phyloP scores from a whole-genome alignment of 23 red algal species.

The Pyropia haitanensis region DNA sequence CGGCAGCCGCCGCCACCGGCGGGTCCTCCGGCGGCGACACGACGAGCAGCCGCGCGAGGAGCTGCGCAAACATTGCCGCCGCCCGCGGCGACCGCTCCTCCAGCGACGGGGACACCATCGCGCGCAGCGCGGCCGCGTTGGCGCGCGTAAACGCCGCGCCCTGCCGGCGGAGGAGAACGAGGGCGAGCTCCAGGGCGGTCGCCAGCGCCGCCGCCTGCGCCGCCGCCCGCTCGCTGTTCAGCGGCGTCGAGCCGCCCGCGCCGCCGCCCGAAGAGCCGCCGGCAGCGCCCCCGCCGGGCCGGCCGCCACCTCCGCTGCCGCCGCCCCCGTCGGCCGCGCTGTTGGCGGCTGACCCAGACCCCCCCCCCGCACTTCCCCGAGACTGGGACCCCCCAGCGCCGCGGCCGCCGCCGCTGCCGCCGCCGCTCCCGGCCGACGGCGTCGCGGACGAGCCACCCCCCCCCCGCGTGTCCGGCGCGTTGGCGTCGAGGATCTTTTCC shows the following conservation, averaged over 20 bases:
- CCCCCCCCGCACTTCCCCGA: too few relatives aligned
- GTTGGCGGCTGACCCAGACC: too few relatives aligned
- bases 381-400: too few relatives aligned
- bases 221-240: slow-evolving; percentile 27
- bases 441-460: too few relatives aligned
- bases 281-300: too few relatives aligned
- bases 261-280: background rate
- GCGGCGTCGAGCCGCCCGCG: background rate
- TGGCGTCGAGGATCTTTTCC: slow-evolving; percentile 23
- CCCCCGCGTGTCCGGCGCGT: slow-evolving; percentile 15
- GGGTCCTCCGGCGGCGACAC: slow-evolving; percentile 1
- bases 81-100: slow-evolving; percentile 16
- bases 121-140: slow-evolving; percentile 27
- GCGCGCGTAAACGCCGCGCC: slow-evolving; percentile 27
- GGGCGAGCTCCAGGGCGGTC: slow-evolving; percentile 36
- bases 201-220: slow-evolving; percentile 28
- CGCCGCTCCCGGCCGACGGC: too few relatives aligned
- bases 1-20: too few relatives aligned
- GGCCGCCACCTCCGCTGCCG: too few relatives aligned
- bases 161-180: slow-evolving; percentile 36
- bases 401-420: too few relatives aligned
- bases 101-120: slow-evolving; percentile 39
- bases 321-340: too few relatives aligned
- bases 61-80: slow-evolving; percentile 27
- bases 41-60: slow-evolving; percentile 24